Percentiles rank a stretch among this genome's conserved stretches.
phyloP scores from a whole-genome alignment of 768 basidiomycete genomes.

The Asterophora lycoperdoides region DNA sequence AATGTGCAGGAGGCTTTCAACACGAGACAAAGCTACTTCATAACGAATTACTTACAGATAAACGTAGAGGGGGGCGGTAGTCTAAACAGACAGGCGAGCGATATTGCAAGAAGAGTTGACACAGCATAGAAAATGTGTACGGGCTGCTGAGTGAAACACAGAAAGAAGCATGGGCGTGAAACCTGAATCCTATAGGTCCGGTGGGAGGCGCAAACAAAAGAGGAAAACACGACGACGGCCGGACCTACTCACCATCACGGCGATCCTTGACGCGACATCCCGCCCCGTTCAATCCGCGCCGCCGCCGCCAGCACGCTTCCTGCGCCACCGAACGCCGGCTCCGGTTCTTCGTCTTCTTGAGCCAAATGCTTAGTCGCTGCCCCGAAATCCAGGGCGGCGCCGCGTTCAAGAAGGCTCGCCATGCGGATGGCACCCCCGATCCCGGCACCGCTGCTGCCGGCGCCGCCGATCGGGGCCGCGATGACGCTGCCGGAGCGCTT shows the following conservation, averaged over 20 bases:
- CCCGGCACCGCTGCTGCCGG: slow-evolving; percentile 12
- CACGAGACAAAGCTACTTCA: too few species aligned
- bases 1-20: too few species aligned
- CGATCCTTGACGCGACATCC: slow-evolving; percentile 2
- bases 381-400: slow-evolving; percentile 22
- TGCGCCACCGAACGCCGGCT: slow-evolving; percentile 11
- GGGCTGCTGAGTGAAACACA: background rate
- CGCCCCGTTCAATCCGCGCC: slow-evolving; percentile 25
- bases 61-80: background rate
- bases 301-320: slow-evolving; percentile 26
- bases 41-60: background rate
- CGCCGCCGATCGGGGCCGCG: slow-evolving; percentile 16
- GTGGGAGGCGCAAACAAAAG: background rate
- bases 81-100: background rate
- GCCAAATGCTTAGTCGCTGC: background rate
- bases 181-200: too few species aligned
- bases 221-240: background rate
- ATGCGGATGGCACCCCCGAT: slow-evolving; percentile 18
- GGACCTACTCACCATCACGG: background rate
- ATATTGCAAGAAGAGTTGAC: background rate
- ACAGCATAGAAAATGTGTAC: too few species aligned
- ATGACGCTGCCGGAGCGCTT: slow-evolving; percentile 31
- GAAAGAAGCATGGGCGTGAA: too few species aligned
- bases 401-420: slow-evolving; percentile 18
- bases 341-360: slow-evolving; percentile 1